Percentiles rank a stretch among this genome's conserved stretches.
Conservation (phyloP, 805 yeast genomes). For the Limtongia smithiae region DNA sequence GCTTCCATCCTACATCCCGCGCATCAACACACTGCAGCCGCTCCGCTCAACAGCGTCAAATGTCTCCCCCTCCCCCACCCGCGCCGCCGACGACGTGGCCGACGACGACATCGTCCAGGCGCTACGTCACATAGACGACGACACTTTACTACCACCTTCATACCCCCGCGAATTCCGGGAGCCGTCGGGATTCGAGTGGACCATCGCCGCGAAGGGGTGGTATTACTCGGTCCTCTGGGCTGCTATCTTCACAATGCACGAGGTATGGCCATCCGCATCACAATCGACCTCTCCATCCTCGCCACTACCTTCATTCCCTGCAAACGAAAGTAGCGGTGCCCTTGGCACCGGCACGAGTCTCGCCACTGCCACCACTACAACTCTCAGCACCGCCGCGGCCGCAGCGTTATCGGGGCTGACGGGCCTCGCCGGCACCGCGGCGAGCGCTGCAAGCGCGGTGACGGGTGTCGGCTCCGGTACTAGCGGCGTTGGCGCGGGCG, state of each 20-base stretch:
- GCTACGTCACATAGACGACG: slow-evolving; percentile 24
- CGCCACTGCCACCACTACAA: too few species aligned
- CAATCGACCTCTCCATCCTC: too few species aligned
- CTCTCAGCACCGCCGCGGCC: not conserved
- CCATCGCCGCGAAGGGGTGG: slow-evolving; percentile 66
- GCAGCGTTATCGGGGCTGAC: not conserved
- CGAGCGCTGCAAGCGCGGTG: slow-evolving; percentile 2
- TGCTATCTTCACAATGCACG: slow-evolving; percentile 42
- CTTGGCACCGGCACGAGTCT: too few species aligned
- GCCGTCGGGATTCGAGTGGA: slow-evolving; percentile 59
- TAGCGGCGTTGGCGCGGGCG: not conserved
- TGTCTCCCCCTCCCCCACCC: slow-evolving; percentile 6
- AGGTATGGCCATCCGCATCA: slow-evolving; percentile 8
- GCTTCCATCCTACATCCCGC: slow-evolving; percentile 19
- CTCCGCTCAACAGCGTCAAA: not conserved
- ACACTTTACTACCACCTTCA: slow-evolving; percentile 14
- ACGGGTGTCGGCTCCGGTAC: slow-evolving; percentile 3
- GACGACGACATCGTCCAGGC: slow-evolving; percentile 19
- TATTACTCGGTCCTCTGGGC: slow-evolving; percentile 66
- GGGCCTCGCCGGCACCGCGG: too few species aligned
- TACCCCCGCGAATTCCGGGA: slow-evolving; percentile 18
- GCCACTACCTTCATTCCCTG: too few species aligned
- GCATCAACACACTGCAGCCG: slow-evolving; percentile 2
- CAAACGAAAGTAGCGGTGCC: not conserved
- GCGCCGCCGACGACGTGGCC: not conserved